Percentiles rank a stretch among this genome's conserved stretches.
phyloP scores from a whole-genome alignment of 352 stramenopile species.

The Globisporangium cederbergense region DNA sequence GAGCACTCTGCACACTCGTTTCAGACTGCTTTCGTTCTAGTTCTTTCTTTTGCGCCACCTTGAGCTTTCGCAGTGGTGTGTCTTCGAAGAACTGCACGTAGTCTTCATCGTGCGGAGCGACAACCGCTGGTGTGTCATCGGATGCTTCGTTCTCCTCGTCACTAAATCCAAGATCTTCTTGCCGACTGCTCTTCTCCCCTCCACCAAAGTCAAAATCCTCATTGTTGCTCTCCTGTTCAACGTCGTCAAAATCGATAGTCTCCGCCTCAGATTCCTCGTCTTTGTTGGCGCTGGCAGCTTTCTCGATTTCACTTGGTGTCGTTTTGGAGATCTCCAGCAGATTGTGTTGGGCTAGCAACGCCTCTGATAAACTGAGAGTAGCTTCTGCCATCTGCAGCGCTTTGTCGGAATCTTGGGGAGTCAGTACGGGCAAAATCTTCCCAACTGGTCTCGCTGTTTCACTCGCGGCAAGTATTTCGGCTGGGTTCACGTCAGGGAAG shows the following conservation, averaged over 20 bases:
- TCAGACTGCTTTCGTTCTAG: neutral
- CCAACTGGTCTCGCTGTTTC: neutral
- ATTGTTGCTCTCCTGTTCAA: slow-evolving; percentile 4
- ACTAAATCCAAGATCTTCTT: slow-evolving; percentile 18
- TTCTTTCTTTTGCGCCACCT: slow-evolving; percentile 16
- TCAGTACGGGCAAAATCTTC: neutral
- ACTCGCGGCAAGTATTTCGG: too few relatives aligned
- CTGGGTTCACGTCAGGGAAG: neutral
- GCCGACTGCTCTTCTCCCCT: neutral
- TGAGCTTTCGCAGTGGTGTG: slow-evolving; percentile 13
- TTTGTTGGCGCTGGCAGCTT: neutral
- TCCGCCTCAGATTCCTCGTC: slow-evolving; percentile 14
- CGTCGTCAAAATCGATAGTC: slow-evolving; percentile 13
- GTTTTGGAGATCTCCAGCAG: neutral
- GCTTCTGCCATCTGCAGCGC: neutral
- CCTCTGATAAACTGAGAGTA: slow-evolving; percentile 3
- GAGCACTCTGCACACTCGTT: neutral
- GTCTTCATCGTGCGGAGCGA: slow-evolving; percentile 12
- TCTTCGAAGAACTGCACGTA: slow-evolving; percentile 19
- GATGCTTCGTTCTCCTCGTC: slow-evolving; percentile 40
- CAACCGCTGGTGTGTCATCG: neutral
- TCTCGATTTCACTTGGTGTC: too few relatives aligned
- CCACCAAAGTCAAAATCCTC: slow-evolving; percentile 11
- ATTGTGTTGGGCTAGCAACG: slow-evolving; percentile 5
- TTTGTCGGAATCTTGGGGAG: neutral